These are phyloP conservation scores for Paramecium pentaurelia DNA, from an alignment of 73 alveolate genomes.

Conservation along the genomic window DNA sequence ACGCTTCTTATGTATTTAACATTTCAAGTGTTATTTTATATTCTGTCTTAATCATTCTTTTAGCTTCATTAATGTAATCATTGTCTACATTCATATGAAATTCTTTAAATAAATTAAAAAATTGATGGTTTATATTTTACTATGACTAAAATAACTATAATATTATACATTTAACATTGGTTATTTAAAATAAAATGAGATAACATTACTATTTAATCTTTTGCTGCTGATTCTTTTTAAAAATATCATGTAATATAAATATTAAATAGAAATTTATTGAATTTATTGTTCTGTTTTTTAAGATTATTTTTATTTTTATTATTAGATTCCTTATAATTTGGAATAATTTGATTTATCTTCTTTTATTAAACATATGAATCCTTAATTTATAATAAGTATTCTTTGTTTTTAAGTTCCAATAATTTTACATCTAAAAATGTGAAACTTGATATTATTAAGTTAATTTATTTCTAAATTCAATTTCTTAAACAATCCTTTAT, in stretches of 20 bases:
- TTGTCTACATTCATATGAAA: background rate
- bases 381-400: background rate
- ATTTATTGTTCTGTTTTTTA: background rate
- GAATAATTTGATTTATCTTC: background rate
- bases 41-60: constrained; percentile 1
- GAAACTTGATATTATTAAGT: background rate
- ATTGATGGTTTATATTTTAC: background rate
- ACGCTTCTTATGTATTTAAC: background rate
- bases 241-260: background rate
- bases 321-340: background rate
- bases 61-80: background rate
- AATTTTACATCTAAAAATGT: background rate
- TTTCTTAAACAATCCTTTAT: constrained; percentile 2
- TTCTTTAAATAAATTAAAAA: background rate
- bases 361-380: background rate
- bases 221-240: background rate
- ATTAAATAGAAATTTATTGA: background rate
- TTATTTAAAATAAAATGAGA: background rate
- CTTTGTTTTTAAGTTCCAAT: background rate
- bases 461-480: background rate
- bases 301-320: background rate
- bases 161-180: background rate
- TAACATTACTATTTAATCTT: background rate
- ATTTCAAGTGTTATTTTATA: background rate
- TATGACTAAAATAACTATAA: background rate